These are phyloP conservation scores for Fusarium sp. DNA, from an alignment of 2,329 filamentous ascomycete species.

Conservation along the genomic window DNA sequence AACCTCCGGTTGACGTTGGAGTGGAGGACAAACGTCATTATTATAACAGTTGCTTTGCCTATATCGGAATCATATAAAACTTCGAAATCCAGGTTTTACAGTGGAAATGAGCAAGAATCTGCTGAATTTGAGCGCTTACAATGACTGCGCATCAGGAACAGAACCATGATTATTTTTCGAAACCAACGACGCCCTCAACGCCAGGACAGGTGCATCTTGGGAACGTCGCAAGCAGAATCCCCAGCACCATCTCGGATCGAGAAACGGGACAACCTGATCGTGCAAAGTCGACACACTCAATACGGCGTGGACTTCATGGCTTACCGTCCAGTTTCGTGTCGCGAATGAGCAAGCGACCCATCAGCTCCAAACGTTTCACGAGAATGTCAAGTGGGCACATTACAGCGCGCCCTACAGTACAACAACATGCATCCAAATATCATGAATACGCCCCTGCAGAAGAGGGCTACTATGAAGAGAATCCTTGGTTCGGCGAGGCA, in stretches of 20 bases:
- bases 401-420: neutral
- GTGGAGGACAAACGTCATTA: constrained; percentile 24
- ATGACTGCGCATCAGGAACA: constrained; percentile 7
- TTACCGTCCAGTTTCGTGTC: constrained; percentile 1
- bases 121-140: rapidly evolving
- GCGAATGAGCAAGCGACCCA: constrained; percentile 2
- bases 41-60: neutral
- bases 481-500: constrained; percentile 30
- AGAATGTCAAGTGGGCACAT: neutral
- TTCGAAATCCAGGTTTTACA: neutral
- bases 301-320: neutral
- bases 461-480: constrained; percentile 29
- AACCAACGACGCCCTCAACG: constrained; percentile 3
- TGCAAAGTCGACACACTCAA: neutral
- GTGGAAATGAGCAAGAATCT: neutral
- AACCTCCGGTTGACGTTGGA: constrained; percentile 14
- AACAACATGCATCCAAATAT: neutral
- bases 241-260: constrained; percentile 12
- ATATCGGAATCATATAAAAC: neutral
- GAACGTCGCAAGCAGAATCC: constrained; percentile 16
- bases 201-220: constrained; percentile 19
- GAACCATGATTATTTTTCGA: constrained; percentile 19
- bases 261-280: neutral
- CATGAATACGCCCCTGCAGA: constrained; percentile 22
- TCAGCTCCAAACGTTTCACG: neutral